Base-by-base conservation (phyloP, 331 rosid species). In the Arachis monticola region DNA sequence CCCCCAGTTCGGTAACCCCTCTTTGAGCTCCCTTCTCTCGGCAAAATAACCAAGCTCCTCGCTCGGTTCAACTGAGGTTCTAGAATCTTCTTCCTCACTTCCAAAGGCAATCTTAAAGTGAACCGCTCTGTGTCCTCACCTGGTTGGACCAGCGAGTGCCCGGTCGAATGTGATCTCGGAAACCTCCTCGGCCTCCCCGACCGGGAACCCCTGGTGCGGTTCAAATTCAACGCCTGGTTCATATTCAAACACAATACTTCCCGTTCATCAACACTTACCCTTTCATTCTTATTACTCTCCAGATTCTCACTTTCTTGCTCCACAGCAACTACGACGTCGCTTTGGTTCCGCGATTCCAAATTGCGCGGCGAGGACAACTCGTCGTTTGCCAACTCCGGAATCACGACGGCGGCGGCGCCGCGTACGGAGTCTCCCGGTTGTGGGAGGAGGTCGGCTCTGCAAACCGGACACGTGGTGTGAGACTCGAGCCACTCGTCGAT, bases 401-500 rank as follows among this genome's bases (percentile, higher is more conserved):
- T 4, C 40, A 35, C 40, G 40, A 35, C 40, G 40, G 40, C 48
- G 48, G 9, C 48, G 48, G 8, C 3, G 2, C 69, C 87, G 4
- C 6, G 79, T 0, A 38, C 60, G 10, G 91, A 35, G 0, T 86
- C 96, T 11, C 52, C 86, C 5, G 87, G 84, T 56, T 85, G 85
- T 1, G 97, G 99, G 0, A 64, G 85, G n/a, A 95, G 84, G 47
- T 88, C 79, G 58, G 97, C 82, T 1, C 99, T 83, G 66, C 99
- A 95, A 8, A 95, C 99, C 0, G 99, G 99, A 32, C 99, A 95
- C 0, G 99, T 95, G 7, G 92, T 85, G 75, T 92, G 99, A 0
- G 90, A 76, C 9, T 69, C 53, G 46, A 95, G 65, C 99, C 99
- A 95, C 74, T 85, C 90, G 70, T 95, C 99, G 69, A 95, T 88